These are phyloP conservation scores for Spathaspora gorwiae DNA, from an alignment of 805 yeast species.

Conservation along the genomic window DNA sequence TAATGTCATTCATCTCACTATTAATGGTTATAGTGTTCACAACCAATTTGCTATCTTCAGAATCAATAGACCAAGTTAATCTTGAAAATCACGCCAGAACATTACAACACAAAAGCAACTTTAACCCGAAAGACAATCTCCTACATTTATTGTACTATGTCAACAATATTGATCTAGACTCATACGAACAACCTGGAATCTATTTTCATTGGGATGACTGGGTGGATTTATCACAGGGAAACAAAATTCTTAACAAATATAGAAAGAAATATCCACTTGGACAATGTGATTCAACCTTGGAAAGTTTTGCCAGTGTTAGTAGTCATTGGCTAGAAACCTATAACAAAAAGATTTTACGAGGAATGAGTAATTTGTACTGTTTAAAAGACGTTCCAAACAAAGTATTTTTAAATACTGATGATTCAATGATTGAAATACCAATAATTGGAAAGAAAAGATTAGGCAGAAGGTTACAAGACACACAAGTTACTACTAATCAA, in stretches of 20 bases:
- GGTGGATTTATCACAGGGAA: conserved; percentile 26
- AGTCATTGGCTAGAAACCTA: conserved; percentile 32
- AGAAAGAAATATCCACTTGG: conserved; percentile 16
- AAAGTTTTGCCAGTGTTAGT: conserved; percentile 22
- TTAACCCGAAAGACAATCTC: conserved; percentile 22
- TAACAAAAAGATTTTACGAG: conserved; percentile 26
- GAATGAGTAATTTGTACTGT: conserved; percentile 33
- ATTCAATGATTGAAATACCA: conserved; percentile 22
- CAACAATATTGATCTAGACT: not conserved
- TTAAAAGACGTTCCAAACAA: conserved; percentile 22
- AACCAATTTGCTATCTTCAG: not conserved
- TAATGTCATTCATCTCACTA: conserved; percentile 10
- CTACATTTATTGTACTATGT: conserved; percentile 9
- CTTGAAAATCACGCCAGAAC: conserved; percentile 19
- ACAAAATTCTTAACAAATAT: conserved; percentile 14
- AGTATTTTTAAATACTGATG: conserved; percentile 21
- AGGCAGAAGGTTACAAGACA: conserved; percentile 8
- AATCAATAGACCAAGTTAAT: conserved; percentile 15
- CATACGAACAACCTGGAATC: conserved; percentile 15
- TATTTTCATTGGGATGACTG: conserved; percentile 40
- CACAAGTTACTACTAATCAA: not conserved
- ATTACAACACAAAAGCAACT: conserved; percentile 17
- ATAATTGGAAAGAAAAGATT: conserved; percentile 22
- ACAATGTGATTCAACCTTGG: conserved; percentile 17
- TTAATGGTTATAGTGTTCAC: conserved; percentile 1